A percentile compares a stretch with the other conserved stretches of the same genome.
These are phyloP conservation scores for Leptographium lundbergii DNA, from an alignment of 2,329 filamentous ascomycete genomes.

Conservation along the genomic window DNA sequence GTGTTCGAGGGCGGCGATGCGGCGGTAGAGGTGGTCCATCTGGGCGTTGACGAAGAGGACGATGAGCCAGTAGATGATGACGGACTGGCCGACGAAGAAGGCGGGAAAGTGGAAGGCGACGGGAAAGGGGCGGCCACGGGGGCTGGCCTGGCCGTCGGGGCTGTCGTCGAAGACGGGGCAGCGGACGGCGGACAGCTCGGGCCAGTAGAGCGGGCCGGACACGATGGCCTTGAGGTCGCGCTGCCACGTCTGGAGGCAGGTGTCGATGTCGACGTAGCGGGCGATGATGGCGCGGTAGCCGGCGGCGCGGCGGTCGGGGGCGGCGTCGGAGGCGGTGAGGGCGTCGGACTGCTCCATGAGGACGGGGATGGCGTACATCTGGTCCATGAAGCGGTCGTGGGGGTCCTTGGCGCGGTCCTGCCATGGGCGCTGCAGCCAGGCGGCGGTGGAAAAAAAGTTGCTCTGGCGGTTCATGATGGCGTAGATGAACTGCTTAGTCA, in stretches of 20 bases:
- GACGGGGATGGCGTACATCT: slow-evolving; percentile 10
- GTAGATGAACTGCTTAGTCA: slow-evolving; percentile 8
- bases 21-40: slow-evolving; percentile 2
- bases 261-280: slow-evolving; percentile 7
- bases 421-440: slow-evolving; percentile 12
- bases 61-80: slow-evolving; percentile 12
- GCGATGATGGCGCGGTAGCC: slow-evolving; percentile 3
- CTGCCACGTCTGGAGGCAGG: slow-evolving; percentile 7
- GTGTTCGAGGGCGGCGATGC: background rate
- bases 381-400: slow-evolving; percentile 14
- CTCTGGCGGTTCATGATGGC: slow-evolving; percentile 7
- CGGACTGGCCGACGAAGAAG: slow-evolving; percentile 12
- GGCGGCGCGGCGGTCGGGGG: background rate
- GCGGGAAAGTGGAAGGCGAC: slow-evolving; percentile 14
- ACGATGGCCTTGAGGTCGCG: slow-evolving; percentile 7
- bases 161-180: background rate
- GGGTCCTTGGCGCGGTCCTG: slow-evolving; percentile 7
- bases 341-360: slow-evolving; percentile 7
- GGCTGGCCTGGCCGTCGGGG: background rate
- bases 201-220: slow-evolving; percentile 11
- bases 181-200: slow-evolving; percentile 10
- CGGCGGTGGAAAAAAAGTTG: slow-evolving; percentile 10
- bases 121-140: slow-evolving; percentile 8
- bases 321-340: background rate
- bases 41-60: slow-evolving; percentile 9